A percentile compares a stretch with the other conserved stretches of the same genome.
Evolutionary conservation across 805 yeast genomes (phyloP).

Genomic region (Lachancea lanzarotensis): DNA sequence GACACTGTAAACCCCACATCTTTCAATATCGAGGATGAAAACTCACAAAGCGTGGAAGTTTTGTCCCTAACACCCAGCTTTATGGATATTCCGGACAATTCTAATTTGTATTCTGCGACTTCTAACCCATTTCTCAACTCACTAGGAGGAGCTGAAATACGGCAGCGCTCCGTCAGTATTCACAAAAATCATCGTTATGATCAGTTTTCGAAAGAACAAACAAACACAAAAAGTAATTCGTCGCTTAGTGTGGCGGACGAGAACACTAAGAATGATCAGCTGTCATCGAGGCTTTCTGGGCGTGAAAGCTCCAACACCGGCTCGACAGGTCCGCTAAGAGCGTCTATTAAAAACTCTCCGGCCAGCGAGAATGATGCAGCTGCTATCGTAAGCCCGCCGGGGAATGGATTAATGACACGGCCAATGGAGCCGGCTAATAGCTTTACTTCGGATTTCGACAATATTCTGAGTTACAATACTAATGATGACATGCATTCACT

Average conservation of each 20-base stretch:
- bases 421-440: slow-evolving; percentile 8
- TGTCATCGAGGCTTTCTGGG: background rate
- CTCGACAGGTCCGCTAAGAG: slow-evolving; percentile 14
- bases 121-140: slow-evolving; percentile 8
- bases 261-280: background rate
- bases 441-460: slow-evolving; percentile 10
- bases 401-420: background rate
- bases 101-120: slow-evolving; percentile 6
- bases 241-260: background rate
- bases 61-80: slow-evolving; percentile 37
- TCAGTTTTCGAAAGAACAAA: background rate
- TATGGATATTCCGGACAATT: slow-evolving; percentile 32
- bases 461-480: slow-evolving; percentile 6
- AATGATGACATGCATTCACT: slow-evolving; percentile 4
- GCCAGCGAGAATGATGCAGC: slow-evolving; percentile 5
- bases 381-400: slow-evolving; percentile 2
- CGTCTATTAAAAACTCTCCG: slow-evolving; percentile 14
- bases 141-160: background rate
- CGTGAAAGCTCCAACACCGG: slow-evolving; percentile 16
- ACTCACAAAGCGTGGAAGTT: slow-evolving; percentile 33
- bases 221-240: background rate
- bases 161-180: slow-evolving; percentile 12
- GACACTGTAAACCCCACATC: background rate
- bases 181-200: slow-evolving; percentile 12
- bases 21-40: slow-evolving; percentile 13